Evolutionary conservation across 441 rosid species (phyloP), one percentile per base, ranked within the genome.

Genomic region (Melastoma candidum): DNA sequence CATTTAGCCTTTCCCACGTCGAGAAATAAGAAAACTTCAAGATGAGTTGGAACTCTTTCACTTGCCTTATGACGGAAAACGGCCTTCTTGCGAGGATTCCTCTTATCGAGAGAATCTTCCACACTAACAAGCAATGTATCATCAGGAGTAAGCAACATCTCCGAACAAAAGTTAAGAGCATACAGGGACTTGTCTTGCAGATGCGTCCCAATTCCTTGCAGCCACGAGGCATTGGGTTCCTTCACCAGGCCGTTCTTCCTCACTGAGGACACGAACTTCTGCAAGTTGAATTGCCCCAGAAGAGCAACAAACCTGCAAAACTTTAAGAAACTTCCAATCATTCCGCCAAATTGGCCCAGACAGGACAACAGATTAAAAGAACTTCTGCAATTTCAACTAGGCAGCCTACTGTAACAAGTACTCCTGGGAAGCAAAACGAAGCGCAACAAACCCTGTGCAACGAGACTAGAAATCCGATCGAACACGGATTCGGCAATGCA

Each of bases 251-350:
- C 70, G 26, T 25, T 57, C 49, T 73, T 54, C 63, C 63, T 72
- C 0, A 87, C 49, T 48, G 71, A 66, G 2, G 95, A 80, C 9
- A 73, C 71, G 39, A 85, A 81, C 71, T 82, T 82, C 27, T 77
- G 82, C 62, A 70, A 57, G 73, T 92, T 80, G 73, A 92, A 92
- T 66, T 84, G 98, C 27, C 80, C 97, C 26, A 85, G 74, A 26
- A 88, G 61, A 58, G 85, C 54, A 29, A 73, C 64, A 53, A 83
- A 76, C 95, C 96, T 88, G 78, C 63, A 64, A 7, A 53, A 26
- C 60, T 60, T 54, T 25, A 48, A 44, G 57, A 29, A 29, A 29
- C 11, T 51, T 51, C 51, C 2, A 13, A 46, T 46, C 29, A 63
- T 63, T 57, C 22, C 22, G 47, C 57, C 57, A 61, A 63, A 50